Percentiles rank a stretch among this genome's conserved stretches.
These are phyloP conservation scores for Coemansia sp. DNA, from an alignment of 192 early-diverging fungal genomes.

Conservation along the genomic window DNA sequence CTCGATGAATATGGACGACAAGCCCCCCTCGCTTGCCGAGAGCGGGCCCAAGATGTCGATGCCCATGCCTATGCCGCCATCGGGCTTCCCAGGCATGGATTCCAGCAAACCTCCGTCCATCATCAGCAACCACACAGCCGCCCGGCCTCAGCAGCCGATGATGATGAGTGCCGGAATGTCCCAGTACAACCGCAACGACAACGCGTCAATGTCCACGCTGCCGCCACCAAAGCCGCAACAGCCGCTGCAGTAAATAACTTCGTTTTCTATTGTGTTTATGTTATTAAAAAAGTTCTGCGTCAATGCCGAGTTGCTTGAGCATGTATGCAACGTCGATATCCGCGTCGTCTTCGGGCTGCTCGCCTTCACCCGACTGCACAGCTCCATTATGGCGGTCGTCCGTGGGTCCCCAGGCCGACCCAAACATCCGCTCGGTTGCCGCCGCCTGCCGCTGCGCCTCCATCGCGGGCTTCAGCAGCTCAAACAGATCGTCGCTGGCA, in stretches of 20 bases:
- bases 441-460: slow-evolving; percentile 28
- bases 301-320: slow-evolving; percentile 44
- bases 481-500: slow-evolving; percentile 46
- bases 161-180: not conserved
- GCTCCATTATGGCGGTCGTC: not conserved
- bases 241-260: slow-evolving; percentile 24
- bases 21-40: slow-evolving; percentile 2
- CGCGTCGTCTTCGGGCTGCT: not conserved
- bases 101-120: slow-evolving; percentile 30
- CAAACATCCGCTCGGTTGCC: slow-evolving; percentile 8
- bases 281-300: slow-evolving; percentile 31
- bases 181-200: slow-evolving; percentile 19
- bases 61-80: slow-evolving; percentile 43
- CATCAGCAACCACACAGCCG: slow-evolving; percentile 24
- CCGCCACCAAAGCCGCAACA: slow-evolving; percentile 43
- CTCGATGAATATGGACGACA: not conserved
- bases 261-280: not conserved
- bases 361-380: not conserved
- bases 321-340: slow-evolving; percentile 34
- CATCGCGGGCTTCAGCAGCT: slow-evolving; percentile 43
- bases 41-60: slow-evolving; percentile 14
- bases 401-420: not conserved
- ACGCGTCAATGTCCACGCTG: slow-evolving; percentile 33
- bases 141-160: slow-evolving; percentile 2
- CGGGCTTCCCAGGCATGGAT: slow-evolving; percentile 51